A percentile compares a stretch with the other conserved stretches of the same genome.
phyloP scores from a whole-genome alignment of 1,284 basidiomycete genomes.

The Sanghuangporus baumii region DNA sequence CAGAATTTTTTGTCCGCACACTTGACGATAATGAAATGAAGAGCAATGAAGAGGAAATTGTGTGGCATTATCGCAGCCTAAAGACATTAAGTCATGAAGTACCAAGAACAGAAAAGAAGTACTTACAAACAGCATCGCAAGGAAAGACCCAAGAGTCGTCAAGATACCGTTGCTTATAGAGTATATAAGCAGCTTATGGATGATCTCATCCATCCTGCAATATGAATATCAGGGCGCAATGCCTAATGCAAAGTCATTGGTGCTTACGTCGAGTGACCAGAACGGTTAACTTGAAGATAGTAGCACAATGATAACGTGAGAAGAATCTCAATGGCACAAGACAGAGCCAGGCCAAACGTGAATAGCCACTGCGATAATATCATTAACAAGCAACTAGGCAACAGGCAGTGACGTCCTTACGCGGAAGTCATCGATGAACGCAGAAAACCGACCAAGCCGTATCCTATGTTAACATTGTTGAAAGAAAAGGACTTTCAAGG shows the following conservation, averaged over 20 bases:
- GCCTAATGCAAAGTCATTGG: neutral
- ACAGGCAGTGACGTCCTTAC: neutral
- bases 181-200: slow-evolving; percentile 15
- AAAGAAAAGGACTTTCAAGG: neutral
- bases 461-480: neutral
- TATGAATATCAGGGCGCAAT: neutral
- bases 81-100: neutral
- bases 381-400: neutral
- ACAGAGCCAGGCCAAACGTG: slow-evolving; percentile 15
- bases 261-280: slow-evolving; percentile 12
- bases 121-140: slow-evolving; percentile 17
- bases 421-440: slow-evolving; percentile 13
- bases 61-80: slow-evolving; percentile 13
- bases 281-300: slow-evolving; percentile 12
- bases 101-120: neutral
- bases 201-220: slow-evolving; percentile 13
- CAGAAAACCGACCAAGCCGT: slow-evolving; percentile 6
- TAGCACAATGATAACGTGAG: slow-evolving; percentile 15
- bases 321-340: slow-evolving; percentile 14
- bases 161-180: slow-evolving; percentile 16
- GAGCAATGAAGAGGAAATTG: slow-evolving; percentile 16
- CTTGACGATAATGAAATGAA: slow-evolving; percentile 17
- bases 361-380: slow-evolving; percentile 13
- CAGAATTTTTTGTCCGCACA: neutral
- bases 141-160: slow-evolving; percentile 11